Base-by-base conservation (phyloP, 345 rosid genomes). In the Corchorus capsularis region DNA sequence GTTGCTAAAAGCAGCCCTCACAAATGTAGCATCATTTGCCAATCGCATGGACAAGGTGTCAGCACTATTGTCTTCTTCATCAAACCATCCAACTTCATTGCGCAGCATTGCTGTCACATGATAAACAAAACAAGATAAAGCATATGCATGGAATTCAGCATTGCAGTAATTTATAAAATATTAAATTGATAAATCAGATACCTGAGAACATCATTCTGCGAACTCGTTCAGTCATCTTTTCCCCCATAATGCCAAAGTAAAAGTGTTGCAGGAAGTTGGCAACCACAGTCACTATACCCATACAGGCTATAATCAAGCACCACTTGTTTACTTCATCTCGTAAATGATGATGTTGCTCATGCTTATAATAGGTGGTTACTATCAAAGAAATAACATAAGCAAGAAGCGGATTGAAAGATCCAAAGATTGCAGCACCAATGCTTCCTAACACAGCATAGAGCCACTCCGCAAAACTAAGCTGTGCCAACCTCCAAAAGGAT, bases 191-290 rank as follows among this genome's bases (percentile, higher is more conserved):
- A 43, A 22, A n/a, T 67, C 54, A 39, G 78, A 75, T 83, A 93
- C 99, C 98, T 87, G 98, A 94, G 85, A 96, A 96, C 99, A 96
- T 96, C 99, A 96, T 96, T 77, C 98, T 82, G 71, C 99, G 91
- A 10, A 96, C 97, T 72, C 98, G 87, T 79, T 93, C 98, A 3
- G 99, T 96, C 99, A 96, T 93, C 79, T 96, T 93, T 88, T 96
- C 99, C 75, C 99, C 99, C 99, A 96, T 96, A 75, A 96, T 96
- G 74, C 99, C 99, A 75, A 96, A 96, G 86, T 96, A 96, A 83
- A 93, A 96, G 74, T 96, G 99, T 84, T 96, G 99, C 89, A 96
- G 84, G 79, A 96, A 92, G 79, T 96, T 96, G 76, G 99, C 98
- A 82, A 93, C 89, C 80, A 96, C 97, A 4, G 99, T 96, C 78